Base-by-base conservation (phyloP, 163 green algal genomes). In the Volvox carteri region DNA sequence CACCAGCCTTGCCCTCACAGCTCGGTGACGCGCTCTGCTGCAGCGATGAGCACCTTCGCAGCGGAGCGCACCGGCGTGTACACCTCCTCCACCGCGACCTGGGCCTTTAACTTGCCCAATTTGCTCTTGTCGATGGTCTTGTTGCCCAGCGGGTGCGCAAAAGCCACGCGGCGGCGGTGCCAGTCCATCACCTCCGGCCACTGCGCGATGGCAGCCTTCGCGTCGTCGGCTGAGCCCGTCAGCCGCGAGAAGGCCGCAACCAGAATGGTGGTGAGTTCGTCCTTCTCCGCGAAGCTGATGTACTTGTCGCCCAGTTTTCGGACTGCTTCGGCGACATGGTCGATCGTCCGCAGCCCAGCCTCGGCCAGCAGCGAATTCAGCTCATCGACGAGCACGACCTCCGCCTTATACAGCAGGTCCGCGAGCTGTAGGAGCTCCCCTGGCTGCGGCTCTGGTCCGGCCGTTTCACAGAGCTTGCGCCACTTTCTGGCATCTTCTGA, bases 351-450 rank as follows among this genome's bases (percentile, higher is more conserved):
- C 48, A 84, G 75, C 16, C n/a, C 6, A n/a, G 48, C 48, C 11
- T 70, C 30, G 39, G 8, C 48, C 5, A 84, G 75, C 75, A 50
- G 25, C n/a, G 23, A 37, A 35, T 84, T 84, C 8, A 84, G 75
- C 48, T 84, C 75, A n/a, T 84, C n/a, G n/a, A 84, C 75, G 12
- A 84, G 48, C 48, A 84, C n/a, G 48, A 50, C 25, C 75, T 84
- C 75, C 48, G 75, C 75, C 75, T 84, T 84, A 70, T 68, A 70
- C n/a, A 52, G n/a, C 75, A 84, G 75, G n/a, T 84, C 75, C n/a
- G 75, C 75, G 48, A 84, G 48, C 48, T 84, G 48, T 50, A 84
- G 42, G 73, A 80, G 19, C 44, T 80, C 73, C 39, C 33, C 37
- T 80, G 73, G 73, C 73, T 80, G 73, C 44, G 44, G 6, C 73